A percentile compares a stretch with the other conserved stretches of the same genome.
Conservation (phyloP, 306 rosid genomes). For the Fragaria vesca region DNA sequence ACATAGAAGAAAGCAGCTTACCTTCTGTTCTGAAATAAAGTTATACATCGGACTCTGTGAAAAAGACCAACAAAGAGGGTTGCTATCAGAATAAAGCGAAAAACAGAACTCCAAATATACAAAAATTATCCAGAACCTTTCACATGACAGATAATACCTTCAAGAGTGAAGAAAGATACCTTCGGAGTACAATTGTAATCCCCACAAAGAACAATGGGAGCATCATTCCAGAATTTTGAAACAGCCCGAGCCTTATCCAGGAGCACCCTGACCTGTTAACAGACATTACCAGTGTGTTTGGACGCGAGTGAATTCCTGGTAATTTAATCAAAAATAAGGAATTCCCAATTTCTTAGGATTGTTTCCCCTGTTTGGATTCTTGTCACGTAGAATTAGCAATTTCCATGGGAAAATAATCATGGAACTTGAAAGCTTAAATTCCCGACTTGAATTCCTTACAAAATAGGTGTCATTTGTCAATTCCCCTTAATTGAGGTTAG, state of each 20-base stretch:
- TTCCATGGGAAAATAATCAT: no score
- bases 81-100: constrained; percentile 9
- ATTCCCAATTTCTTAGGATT: no score
- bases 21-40: constrained; percentile 82
- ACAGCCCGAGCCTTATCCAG: constrained; percentile 71
- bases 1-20: constrained; percentile 18
- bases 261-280: constrained; percentile 76
- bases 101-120: constrained; percentile 10
- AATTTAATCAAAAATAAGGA: no score
- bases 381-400: no score
- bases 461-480: no score
- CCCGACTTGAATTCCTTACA: no score
- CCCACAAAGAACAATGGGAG: constrained; percentile 89
- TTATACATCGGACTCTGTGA: constrained; percentile 88
- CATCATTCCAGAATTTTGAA: constrained; percentile 74
- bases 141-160: constrained; percentile 14
- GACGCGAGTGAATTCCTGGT: no score
- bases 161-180: constrained; percentile 45
- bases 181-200: constrained; percentile 96
- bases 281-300: neutral
- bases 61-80: constrained; percentile 12
- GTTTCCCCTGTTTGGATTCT: no score
- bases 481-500: no score
- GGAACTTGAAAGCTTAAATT: no score
- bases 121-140: neutral